A percentile compares a stretch with the other conserved stretches of the same genome.
phyloP scores from a whole-genome alignment of 2,329 filamentous ascomycete species.

The Graphilbum fragrans region DNA sequence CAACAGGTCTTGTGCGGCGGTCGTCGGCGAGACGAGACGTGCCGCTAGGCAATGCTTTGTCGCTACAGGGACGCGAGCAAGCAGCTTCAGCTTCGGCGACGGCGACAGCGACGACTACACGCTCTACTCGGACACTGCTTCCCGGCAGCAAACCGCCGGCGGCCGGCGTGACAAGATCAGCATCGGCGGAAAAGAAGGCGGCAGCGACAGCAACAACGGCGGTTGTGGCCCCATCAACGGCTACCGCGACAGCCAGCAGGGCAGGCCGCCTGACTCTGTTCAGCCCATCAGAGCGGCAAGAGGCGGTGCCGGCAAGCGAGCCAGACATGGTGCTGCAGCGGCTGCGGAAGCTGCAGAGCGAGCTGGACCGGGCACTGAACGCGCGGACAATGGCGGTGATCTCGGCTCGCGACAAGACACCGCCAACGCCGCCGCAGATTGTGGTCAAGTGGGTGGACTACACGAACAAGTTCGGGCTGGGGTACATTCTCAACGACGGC shows the following conservation, averaged over 20 bases:
- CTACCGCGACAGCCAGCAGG: slow-evolving; percentile 9
- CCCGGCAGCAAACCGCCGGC: slow-evolving; percentile 6
- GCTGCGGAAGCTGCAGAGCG: slow-evolving; percentile 42
- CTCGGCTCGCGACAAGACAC: slow-evolving; percentile 34
- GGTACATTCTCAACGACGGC: slow-evolving; percentile 73
- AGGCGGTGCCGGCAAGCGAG: slow-evolving; percentile 37
- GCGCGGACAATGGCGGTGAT: slow-evolving; percentile 50
- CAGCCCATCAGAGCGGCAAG: slow-evolving; percentile 37
- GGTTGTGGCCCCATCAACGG: no score
- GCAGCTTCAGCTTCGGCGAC: background rate
- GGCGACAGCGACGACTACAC: background rate
- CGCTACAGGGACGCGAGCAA: slow-evolving; percentile 12
- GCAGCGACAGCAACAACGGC: background rate
- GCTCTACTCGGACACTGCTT: slow-evolving; percentile 7
- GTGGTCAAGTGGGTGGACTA: slow-evolving; percentile 82
- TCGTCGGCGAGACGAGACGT: slow-evolving; percentile 8
- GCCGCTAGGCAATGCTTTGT: slow-evolving; percentile 8
- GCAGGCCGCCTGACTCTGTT: slow-evolving; percentile 36
- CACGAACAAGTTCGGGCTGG: slow-evolving; percentile 74
- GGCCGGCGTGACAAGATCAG: background rate
- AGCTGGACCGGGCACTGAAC: slow-evolving; percentile 51
- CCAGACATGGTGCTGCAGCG: slow-evolving; percentile 46
- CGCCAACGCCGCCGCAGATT: slow-evolving; percentile 47
- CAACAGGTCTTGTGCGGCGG: slow-evolving; percentile 1
- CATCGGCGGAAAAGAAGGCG: background rate